Base-by-base conservation (phyloP, 208 protist species). In the Herpetomonas samuelpessoai region DNA sequence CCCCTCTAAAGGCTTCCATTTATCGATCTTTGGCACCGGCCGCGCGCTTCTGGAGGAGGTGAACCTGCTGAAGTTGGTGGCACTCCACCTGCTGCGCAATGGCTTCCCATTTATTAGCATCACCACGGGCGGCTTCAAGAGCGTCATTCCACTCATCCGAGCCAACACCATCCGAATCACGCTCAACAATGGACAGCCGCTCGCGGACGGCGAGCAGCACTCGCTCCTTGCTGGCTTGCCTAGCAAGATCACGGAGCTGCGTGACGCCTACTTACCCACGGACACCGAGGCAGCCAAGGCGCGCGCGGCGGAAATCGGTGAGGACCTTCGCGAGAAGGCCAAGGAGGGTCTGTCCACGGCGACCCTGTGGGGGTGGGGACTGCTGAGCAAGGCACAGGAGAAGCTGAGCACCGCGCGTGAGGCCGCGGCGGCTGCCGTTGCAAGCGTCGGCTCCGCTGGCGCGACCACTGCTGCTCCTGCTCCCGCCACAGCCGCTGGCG, bases 11-110 rank as follows among this genome's bases (percentile, higher is more conserved):
- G 93, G 88, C 14, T 53, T 49, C 29, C 84, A 95, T 38, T 47
- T 96, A 0, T 80, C 79, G 25, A 31, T 96, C 30, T 86, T 97
- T 54, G 85, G 89, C 22, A 93, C 89, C 0, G 89, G 89, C 1
- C 74, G 86, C 25, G 55, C 68, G 14, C 74, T 96, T 19, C 60
- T 61, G n/a, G 88, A 95, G 56, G 93, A 97, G 71, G 39, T 77
- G 31, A 97, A 96, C 61, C 64, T 95, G 64, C 68, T 97, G 16
- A 88, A 90, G 60, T 30, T 96, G 29, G 59, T 96, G n/a, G 71
- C 79, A 2, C 73, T 97, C 29, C 83, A 82, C 48, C 68, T 96
- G n/a, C 71, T 95, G 60, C 78, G 85, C 18, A 41, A 69, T 25
- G 61, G 70, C 2, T 90, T 94, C 27, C 83, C 84, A 14, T 92